Evolutionary conservation across 768 basidiomycete species (phyloP), one percentile per base, ranked within the genome.

Genomic region (Tulasnella sp.): DNA sequence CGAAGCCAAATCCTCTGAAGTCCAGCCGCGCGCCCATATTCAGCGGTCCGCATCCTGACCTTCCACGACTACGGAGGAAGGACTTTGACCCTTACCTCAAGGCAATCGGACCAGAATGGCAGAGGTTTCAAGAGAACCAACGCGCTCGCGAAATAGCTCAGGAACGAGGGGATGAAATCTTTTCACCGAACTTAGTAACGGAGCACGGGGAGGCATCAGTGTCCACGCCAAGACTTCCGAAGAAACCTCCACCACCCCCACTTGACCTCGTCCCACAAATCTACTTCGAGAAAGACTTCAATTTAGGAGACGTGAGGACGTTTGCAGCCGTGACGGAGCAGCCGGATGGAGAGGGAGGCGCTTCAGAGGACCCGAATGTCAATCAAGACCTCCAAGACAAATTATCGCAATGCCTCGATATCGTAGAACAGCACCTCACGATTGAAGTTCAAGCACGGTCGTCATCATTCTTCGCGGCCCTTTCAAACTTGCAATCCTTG

Each of bases 381-480:
- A 79, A 74, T 87, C 92, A 11, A 87, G 91, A 83, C 87, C 91
- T 96, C 4, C 91, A 97, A 13, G 96, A 98, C 83, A 92, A 91
- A 81, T 90, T 98, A 80, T 96, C 95, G 13, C 92, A 94, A 77
- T 92, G 97, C 82, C 91, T 96, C 2, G 98, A 98, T 83, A 92
- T 92, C 0, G 89, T 99, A 80, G 98, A 99, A 83, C 91, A 95
- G 79, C 97, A 99, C 84, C 92, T 99, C 77, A 90, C 96, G 5
- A 91, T 91, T 79, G 98, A 99, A 84, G 96, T 99, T 69, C 92
- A 93, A 11, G 86, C 92, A 13, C 92, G 97, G 18, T 94, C 96
- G 0, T 89, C 93, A 0, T 95, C 95, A 0, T 99, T 99, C 88
- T 99, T 99, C 82, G 92, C 96, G 5, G 98, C 98, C 9, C 89